phyloP scores from a whole-genome alignment of 2,329 filamentous ascomycete genomes.

The Colletotrichum phormii region DNA sequence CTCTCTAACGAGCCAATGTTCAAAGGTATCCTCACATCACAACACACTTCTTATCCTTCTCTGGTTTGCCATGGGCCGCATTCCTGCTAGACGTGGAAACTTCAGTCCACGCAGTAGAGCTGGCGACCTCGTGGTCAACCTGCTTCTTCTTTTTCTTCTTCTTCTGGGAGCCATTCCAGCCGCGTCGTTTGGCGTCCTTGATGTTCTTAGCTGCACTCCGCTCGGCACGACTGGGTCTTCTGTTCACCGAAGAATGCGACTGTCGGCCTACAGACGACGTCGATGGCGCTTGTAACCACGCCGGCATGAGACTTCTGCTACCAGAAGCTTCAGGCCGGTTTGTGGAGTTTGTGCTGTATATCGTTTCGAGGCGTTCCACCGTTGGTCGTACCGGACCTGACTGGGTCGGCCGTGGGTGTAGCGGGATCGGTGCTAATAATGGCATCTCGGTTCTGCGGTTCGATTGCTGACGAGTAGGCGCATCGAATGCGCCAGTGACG shows the following conservation, averaged over 20 bases:
- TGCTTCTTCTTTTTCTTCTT: conserved; percentile 53
- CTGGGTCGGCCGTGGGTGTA: conserved; percentile 57
- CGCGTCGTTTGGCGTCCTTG: conserved; percentile 67
- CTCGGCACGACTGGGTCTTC: conserved; percentile 67
- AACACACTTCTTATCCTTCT: conserved; percentile 62
- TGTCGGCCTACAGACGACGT: conserved; percentile 48
- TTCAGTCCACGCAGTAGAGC: conserved; percentile 66
- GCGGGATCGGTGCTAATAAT: conserved; percentile 65
- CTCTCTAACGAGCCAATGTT: neutral
- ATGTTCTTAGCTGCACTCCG: conserved; percentile 73
- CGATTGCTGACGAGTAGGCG: conserved; percentile 50
- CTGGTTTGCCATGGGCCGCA: conserved; percentile 44
- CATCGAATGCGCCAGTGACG: conserved; percentile 64
- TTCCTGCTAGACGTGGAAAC: conserved; percentile 47
- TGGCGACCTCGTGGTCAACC: conserved; percentile 53
- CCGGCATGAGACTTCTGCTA: conserved; percentile 41
- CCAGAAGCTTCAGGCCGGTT: conserved; percentile 17
- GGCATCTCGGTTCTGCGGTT: conserved; percentile 53
- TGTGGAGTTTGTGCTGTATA: conserved; percentile 53
- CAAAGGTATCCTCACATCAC: conserved; percentile 58
- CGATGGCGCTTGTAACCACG: conserved; percentile 50
- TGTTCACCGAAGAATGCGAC: conserved; percentile 55
- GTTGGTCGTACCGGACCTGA: conserved; percentile 54
- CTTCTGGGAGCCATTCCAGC: conserved; percentile 60
- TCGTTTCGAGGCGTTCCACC: conserved; percentile 66